Conservation (phyloP, 2,329 filamentous ascomycete genomes). For the Pleoardoris graminearum region DNA sequence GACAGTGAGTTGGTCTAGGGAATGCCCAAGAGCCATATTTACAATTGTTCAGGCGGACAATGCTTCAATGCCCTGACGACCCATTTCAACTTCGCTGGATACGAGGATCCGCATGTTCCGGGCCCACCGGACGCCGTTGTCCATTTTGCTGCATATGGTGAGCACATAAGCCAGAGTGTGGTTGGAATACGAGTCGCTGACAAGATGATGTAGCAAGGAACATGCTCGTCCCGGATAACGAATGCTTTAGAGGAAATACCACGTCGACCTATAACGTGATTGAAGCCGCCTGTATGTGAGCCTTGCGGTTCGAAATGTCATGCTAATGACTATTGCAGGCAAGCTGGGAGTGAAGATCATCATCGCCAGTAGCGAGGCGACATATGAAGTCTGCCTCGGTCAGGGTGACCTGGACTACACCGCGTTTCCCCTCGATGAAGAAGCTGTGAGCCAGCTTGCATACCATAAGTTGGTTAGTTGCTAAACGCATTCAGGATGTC, state of each 20-base stretch:
- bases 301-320: background rate
- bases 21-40: slow-evolving; percentile 34
- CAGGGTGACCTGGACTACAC: slow-evolving; percentile 62
- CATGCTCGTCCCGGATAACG: slow-evolving; percentile 63
- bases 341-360: slow-evolving; percentile 66
- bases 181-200: background rate
- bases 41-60: slow-evolving; percentile 2
- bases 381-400: slow-evolving; percentile 65
- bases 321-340: background rate
- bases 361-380: slow-evolving; percentile 62
- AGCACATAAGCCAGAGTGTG: slow-evolving; percentile 56
- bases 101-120: slow-evolving; percentile 50
- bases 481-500: slow-evolving; percentile 45
- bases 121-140: slow-evolving; percentile 62
- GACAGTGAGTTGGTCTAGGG: slow-evolving; percentile 54
- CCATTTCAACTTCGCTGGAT: slow-evolving; percentile 59
- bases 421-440: slow-evolving; percentile 63
- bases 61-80: slow-evolving; percentile 56
- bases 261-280: slow-evolving; percentile 64
- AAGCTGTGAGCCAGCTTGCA: slow-evolving; percentile 39
- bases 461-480: background rate
- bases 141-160: slow-evolving; percentile 64
- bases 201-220: slow-evolving; percentile 49
- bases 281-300: slow-evolving; percentile 57
- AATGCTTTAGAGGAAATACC: slow-evolving; percentile 61